A percentile compares a stretch with the other conserved stretches of the same genome.
Evolutionary conservation across 2,329 filamentous ascomycete genomes (phyloP).

Genomic region (Cordyceps pruinosa): DNA sequence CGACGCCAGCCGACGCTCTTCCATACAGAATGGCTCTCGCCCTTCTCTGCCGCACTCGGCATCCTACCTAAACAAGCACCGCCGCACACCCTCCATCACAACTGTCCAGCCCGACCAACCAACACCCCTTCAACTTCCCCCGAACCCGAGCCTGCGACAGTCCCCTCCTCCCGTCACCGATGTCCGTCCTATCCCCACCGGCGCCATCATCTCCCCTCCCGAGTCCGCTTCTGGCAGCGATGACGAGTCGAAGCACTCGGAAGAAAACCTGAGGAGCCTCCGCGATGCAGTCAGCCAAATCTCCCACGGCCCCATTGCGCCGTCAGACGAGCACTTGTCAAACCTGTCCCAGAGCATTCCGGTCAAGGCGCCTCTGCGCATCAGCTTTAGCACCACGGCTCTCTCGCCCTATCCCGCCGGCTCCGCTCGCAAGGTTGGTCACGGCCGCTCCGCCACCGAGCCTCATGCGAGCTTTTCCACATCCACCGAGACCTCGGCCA

Average conservation of each 20-base stretch:
- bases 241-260: slow-evolving; percentile 54
- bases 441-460: slow-evolving; percentile 50
- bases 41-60: slow-evolving; percentile 56
- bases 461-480: slow-evolving; percentile 40
- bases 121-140: slow-evolving; percentile 31
- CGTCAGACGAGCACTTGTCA: slow-evolving; percentile 52
- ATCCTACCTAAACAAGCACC: slow-evolving; percentile 58
- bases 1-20: slow-evolving; percentile 51
- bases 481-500: slow-evolving; percentile 43
- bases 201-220: slow-evolving; percentile 83
- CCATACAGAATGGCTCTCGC: slow-evolving; percentile 43
- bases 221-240: slow-evolving; percentile 83
- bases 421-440: slow-evolving; percentile 33
- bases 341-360: slow-evolving; percentile 13
- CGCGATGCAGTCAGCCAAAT: slow-evolving; percentile 79
- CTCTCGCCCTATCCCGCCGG: slow-evolving; percentile 34
- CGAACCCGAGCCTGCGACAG: slow-evolving; percentile 62
- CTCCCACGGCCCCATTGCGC: slow-evolving; percentile 33
- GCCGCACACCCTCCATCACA: slow-evolving; percentile 47
- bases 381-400: slow-evolving; percentile 41
- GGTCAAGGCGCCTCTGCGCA: slow-evolving; percentile 28
- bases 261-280: slow-evolving; percentile 57
- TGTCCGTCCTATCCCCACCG: slow-evolving; percentile 65
- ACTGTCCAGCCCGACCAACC: slow-evolving; percentile 34
- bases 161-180: slow-evolving; percentile 78